Percentiles rank a stretch among this genome's conserved stretches.
Evolutionary conservation across 148 eudicot genomes (phyloP).

Genomic region (Heliamphora exappendiculata): DNA sequence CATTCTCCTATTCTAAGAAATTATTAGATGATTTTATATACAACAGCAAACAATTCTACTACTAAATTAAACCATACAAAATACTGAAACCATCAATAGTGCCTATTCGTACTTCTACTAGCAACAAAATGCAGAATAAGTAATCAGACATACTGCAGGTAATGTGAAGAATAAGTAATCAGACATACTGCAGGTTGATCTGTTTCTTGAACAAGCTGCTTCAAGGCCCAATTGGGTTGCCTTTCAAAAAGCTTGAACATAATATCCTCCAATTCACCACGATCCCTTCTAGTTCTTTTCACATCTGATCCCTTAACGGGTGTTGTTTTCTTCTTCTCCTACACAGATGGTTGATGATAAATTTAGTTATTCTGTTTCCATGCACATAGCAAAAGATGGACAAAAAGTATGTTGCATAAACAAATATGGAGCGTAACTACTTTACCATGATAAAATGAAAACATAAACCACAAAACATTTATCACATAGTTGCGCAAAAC

Average conservation of each 20-base stretch:
- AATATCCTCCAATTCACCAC: conserved; percentile 89
- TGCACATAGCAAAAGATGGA: neutral
- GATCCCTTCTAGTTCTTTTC: conserved; percentile 97
- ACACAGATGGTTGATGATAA: neutral
- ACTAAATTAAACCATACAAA: neutral
- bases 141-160: neutral
- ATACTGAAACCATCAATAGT: neutral
- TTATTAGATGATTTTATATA: neutral
- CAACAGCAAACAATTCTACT: neutral
- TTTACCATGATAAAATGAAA: neutral
- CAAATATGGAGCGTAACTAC: neutral
- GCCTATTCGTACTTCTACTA: neutral
- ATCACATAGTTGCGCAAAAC: neutral
- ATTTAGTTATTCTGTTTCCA: conserved; percentile 1
- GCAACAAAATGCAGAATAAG: neutral
- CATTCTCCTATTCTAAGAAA: neutral
- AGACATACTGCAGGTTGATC: conserved; percentile 94
- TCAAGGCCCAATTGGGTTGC: conserved; percentile 93
- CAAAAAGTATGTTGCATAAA: neutral
- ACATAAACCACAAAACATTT: neutral
- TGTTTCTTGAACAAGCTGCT: conserved; percentile 92
- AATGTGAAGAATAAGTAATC: neutral
- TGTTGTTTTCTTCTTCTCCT: conserved; percentile 83
- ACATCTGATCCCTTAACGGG: conserved; percentile 83
- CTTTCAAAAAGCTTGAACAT: conserved; percentile 95